Evolutionary conservation across 148 eudicot genomes (phyloP).

Genomic region (Silene conica): DNA sequence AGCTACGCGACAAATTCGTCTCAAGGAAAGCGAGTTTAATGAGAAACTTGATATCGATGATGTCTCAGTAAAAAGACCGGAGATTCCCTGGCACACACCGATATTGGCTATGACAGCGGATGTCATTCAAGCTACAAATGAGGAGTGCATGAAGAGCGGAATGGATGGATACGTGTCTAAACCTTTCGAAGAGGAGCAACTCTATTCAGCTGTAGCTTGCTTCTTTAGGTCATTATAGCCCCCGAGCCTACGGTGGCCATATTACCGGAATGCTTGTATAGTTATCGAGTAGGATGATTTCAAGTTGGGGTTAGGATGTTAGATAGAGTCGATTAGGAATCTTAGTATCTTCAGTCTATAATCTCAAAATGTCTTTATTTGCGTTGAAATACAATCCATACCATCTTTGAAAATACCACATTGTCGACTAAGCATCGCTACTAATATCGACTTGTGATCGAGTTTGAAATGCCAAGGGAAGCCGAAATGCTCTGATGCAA

Average conservation of each 20-base stretch:
- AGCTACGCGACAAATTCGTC: conserved; percentile 63
- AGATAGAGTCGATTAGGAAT: neutral
- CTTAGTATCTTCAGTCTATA: neutral
- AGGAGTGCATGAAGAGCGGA: conserved; percentile 60
- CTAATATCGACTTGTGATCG: too few relatives aligned
- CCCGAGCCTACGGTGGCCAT: too few relatives aligned
- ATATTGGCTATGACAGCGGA: conserved; percentile 97
- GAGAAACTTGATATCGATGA: conserved; percentile 42
- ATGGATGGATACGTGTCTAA: conserved; percentile 91
- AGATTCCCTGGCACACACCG: conserved; percentile 63
- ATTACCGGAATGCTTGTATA: conserved; percentile 27
- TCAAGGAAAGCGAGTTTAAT: conserved; percentile 41
- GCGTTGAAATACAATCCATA: conserved; percentile 7
- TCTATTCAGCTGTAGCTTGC: conserved; percentile 68
- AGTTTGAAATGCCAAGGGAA: neutral
- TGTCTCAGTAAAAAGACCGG: conserved; percentile 24
- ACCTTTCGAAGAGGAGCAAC: conserved; percentile 70
- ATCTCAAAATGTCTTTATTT: neutral
- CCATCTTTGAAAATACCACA: neutral
- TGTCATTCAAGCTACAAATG: conserved; percentile 79
- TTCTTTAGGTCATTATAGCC: conserved; percentile 61
- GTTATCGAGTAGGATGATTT: conserved; percentile 23
- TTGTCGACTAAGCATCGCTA: neutral
- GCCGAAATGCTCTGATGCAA: neutral
- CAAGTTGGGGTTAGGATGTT: conserved; percentile 12